Base-by-base conservation (phyloP, 2,329 filamentous ascomycete genomes). In the Harringtonia aguacate region DNA sequence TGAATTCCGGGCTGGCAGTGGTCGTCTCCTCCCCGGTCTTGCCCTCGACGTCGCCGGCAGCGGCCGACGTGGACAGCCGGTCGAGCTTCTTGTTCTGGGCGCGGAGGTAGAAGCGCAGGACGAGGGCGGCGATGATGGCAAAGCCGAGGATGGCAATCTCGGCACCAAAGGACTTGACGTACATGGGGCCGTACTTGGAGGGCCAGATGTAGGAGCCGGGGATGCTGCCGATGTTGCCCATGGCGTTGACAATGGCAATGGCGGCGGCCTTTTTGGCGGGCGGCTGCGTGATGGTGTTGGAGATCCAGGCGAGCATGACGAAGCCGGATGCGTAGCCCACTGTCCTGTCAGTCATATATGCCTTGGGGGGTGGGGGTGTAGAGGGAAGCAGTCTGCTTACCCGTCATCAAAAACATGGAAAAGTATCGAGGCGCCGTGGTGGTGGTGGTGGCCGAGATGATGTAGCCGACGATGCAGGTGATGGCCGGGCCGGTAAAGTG, bases 221-320 rank as follows among this genome's bases (percentile, higher is more conserved):
- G 17, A 51, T 45, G 53, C 76, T 77, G 42, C 73, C 73, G 3
- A 77, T 63, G 61, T 75, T 74, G 34, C 66, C 67, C 59, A 73
- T 72, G 46, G 67, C 74, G 56, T 79, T 79, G 63, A 79, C 71
- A 56, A 78, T 66, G 45, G 75, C 75, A 36, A 79, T 73, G 18
- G 74, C 75, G 2, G 77, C 75, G 73, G 45, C 45, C 15, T 39
- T 39, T 18, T 47, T 47, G 14, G 41, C 45, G 2, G 42, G 38
- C 21, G 45, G 75, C 1, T 75, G 71, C 0, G 75, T 75, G 59
- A 75, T 74, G 0, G 70, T 73, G 0, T 70, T 72, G 41, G 66
- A 68, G 18, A 45, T 28, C 36, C 36, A 41, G 7, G 35, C 70
- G 50, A 40, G 43, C 29, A 70, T 65, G 44, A 73, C 67, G 58